phyloP scores from a whole-genome alignment of 345 rosid genomes.

The Durio zibethinus region DNA sequence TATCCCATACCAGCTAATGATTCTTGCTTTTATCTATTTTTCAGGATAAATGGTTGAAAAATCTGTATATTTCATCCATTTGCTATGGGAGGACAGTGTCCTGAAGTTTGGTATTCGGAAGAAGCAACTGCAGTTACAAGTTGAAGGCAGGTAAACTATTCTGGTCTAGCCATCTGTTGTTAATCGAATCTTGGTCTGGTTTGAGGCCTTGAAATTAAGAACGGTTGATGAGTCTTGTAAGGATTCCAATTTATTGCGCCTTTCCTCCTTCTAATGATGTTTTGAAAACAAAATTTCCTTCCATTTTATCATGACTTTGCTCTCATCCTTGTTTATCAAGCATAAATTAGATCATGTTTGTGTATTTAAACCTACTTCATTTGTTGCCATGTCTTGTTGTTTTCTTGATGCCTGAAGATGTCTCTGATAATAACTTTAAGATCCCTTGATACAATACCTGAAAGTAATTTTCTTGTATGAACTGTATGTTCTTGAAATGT shows the following conservation, averaged over 20 bases:
- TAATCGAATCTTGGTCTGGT: not conserved
- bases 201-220: not conserved
- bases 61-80: conserved; percentile 76
- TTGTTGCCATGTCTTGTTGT: not conserved
- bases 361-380: not conserved
- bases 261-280: not conserved
- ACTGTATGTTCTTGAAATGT: not conserved
- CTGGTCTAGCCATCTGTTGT: not conserved
- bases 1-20: not conserved
- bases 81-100: conserved; percentile 90
- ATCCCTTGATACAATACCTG: not conserved
- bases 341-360: not conserved
- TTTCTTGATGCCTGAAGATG: not conserved
- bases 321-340: not conserved
- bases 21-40: conserved; percentile 16
- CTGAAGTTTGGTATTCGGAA: conserved; percentile 27
- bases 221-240: not conserved
- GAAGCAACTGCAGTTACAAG: not conserved
- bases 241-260: not conserved
- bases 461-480: not conserved
- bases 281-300: not conserved
- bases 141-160: conserved; percentile 6
- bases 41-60: conserved; percentile 85
- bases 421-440: not conserved
- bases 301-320: not conserved